These are phyloP conservation scores for Stylonectria norvegica DNA, from an alignment of 2,329 filamentous ascomycete genomes.

Conservation along the genomic window DNA sequence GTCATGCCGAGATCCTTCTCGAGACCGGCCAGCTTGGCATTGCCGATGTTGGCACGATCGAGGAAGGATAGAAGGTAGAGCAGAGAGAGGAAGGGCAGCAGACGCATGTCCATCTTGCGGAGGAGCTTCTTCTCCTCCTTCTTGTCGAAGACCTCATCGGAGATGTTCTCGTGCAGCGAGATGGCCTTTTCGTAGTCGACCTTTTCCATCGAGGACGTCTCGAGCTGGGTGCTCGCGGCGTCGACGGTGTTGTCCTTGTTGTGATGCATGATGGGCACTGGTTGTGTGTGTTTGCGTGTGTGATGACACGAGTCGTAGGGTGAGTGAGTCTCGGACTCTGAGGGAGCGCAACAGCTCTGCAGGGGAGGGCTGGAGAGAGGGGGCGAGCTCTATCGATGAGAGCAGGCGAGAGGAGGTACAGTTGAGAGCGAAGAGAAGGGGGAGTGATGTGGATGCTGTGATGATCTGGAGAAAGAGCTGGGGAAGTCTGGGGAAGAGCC, in stretches of 20 bases:
- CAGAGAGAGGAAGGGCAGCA: conserved; percentile 58
- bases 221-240: conserved; percentile 12
- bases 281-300: not conserved
- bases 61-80: conserved; percentile 57
- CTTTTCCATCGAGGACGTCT: conserved; percentile 28
- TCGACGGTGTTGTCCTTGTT: conserved; percentile 5
- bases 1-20: conserved; percentile 30
- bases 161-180: conserved; percentile 23
- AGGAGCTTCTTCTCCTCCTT: conserved; percentile 48
- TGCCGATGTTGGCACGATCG: conserved; percentile 45
- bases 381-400: too few relatives aligned
- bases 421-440: conserved; percentile 2
- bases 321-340: too few relatives aligned
- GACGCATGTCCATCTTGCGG: conserved; percentile 50
- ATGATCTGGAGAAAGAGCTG: conserved; percentile 14
- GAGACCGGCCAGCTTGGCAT: conserved; percentile 58
- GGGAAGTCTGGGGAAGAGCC: conserved; percentile 21
- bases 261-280: conserved; percentile 15
- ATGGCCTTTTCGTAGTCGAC: conserved; percentile 26
- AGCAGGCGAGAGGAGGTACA: too few relatives aligned
- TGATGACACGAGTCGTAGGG: conserved; percentile 3
- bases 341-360: too few relatives aligned
- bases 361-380: too few relatives aligned
- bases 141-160: conserved; percentile 28
- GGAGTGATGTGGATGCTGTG: conserved; percentile 14